These are phyloP conservation scores for Laetiporus sulphureus DNA, from an alignment of 1,284 basidiomycete species.

Conservation along the genomic window DNA sequence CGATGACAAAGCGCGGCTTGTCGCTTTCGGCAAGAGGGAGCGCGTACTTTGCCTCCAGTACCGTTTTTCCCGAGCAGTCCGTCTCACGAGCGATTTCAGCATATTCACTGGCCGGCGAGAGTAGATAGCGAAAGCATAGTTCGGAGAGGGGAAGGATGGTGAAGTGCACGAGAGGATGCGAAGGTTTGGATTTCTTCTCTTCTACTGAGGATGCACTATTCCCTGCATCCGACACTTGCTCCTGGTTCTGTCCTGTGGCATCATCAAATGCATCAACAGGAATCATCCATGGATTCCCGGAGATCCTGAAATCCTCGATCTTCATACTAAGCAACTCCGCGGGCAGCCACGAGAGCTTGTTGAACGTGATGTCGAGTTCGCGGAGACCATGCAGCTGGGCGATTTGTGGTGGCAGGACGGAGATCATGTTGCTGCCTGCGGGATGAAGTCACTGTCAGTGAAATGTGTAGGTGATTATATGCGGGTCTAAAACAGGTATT, in stretches of 20 bases:
- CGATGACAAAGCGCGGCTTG: conserved; percentile 13
- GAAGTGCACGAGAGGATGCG: conserved; percentile 18
- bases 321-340: conserved; percentile 55
- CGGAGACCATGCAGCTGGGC: conserved; percentile 43
- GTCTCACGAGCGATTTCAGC: not conserved
- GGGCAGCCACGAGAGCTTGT: conserved; percentile 55
- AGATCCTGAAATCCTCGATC: conserved; percentile 37
- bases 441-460: too few species aligned
- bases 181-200: too few species aligned
- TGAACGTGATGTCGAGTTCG: conserved; percentile 57
- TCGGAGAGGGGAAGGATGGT: conserved; percentile 43
- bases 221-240: not conserved
- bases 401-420: conserved; percentile 61
- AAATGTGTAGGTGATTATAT: too few species aligned
- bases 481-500: too few species aligned
- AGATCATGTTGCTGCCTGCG: conserved; percentile 56
- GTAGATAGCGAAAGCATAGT: conserved; percentile 40
- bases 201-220: not conserved
- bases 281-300: conserved; percentile 51
- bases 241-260: not conserved
- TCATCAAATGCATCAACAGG: conserved; percentile 20
- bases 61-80: conserved; percentile 13
- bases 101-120: conserved; percentile 23
- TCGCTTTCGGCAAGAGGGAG: conserved; percentile 12
- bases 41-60: conserved; percentile 24